phyloP scores from a whole-genome alignment of 2,329 filamentous ascomycete genomes.

The Fusarium irregulare region DNA sequence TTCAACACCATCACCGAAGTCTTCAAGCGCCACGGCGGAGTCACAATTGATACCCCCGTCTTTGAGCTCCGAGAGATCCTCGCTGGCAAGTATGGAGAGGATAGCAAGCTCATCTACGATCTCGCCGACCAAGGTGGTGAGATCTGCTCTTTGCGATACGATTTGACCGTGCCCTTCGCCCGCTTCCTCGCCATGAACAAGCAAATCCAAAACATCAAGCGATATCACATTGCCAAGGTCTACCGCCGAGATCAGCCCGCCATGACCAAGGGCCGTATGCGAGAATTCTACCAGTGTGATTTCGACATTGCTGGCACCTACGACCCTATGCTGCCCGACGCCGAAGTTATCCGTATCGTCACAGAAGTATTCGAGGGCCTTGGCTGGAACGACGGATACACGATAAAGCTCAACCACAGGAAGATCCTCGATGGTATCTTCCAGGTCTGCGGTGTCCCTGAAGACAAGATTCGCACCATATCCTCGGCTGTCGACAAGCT shows the following conservation, averaged over 20 bases:
- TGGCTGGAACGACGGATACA: slow-evolving; percentile 78
- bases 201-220: slow-evolving; percentile 83
- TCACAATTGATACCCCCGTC: slow-evolving; percentile 82
- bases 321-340: slow-evolving; percentile 92
- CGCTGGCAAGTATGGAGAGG: slow-evolving; percentile 90
- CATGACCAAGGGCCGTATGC: slow-evolving; percentile 91
- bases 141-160: slow-evolving; percentile 79
- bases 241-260: slow-evolving; percentile 62
- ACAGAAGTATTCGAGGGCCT: slow-evolving; percentile 87
- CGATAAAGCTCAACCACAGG: slow-evolving; percentile 94
- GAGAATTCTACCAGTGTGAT: slow-evolving; percentile 98
- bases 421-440: slow-evolving; percentile 95
- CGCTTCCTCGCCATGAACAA: slow-evolving; percentile 94
- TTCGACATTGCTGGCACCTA: slow-evolving; percentile 92
- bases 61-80: slow-evolving; percentile 91
- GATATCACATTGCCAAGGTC: slow-evolving; percentile 96
- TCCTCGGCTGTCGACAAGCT: slow-evolving; percentile 96
- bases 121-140: slow-evolving; percentile 88
- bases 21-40: slow-evolving; percentile 85
- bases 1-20: slow-evolving; percentile 80
- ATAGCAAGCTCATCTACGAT: slow-evolving; percentile 92
- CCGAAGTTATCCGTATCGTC: slow-evolving; percentile 86
- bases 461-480: slow-evolving; percentile 88
- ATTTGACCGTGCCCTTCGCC: slow-evolving; percentile 89
- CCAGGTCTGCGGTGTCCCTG: slow-evolving; percentile 87